Evolutionary conservation across 257 asterid species (phyloP), one percentile per base, ranked within the genome.

Genomic region (Nyctanthes arbortristis): DNA sequence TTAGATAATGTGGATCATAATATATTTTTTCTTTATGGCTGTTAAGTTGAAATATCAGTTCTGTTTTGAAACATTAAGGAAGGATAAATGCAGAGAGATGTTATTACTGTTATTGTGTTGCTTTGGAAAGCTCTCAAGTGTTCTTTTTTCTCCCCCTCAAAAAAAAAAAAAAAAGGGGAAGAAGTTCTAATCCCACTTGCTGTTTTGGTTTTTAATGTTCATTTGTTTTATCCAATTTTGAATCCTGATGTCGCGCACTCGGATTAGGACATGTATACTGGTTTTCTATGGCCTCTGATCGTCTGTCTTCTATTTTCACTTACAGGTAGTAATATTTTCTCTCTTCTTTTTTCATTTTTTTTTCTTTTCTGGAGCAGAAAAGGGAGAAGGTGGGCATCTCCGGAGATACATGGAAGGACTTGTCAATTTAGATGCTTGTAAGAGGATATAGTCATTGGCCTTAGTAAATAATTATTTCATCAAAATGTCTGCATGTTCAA

Each of bases 401-500:
- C 22, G 30, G 30, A 52, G 4, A 52, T 3, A 52, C 4, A 8
- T 55, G 31, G 59, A 54, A 43, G 37, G 24, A 49, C 3, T 65
- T 25, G 57, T 62, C 57, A 25, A 34, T 11, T 67, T 74, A 56
- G 67, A 80, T 67, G 73, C 45, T 43, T 35, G 32, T 34, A 31
- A 4, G 37, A 29, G 65, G 57, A 12, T 39, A 11, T 67, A 59
- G 32, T 22, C 35, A 67, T 28, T 64, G 49, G 80, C 58, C 40
- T 67, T 58, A 5, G 59, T 43, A 27, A 52, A 8, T 59, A 74
- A n/a, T 61, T 10, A 40, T 77, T 33, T 49, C 58, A 65, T 55
- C 49, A 28, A 77, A 68, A 84, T 82, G 87, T 58, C 75, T 65
- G 80, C 70, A 47, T 52, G 64, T 78, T 70, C 80, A 56, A 67